Percentiles rank a stretch among this genome's conserved stretches.
Conservation (phyloP, 768 basidiomycete genomes). For the Antrodiella citrinella region DNA sequence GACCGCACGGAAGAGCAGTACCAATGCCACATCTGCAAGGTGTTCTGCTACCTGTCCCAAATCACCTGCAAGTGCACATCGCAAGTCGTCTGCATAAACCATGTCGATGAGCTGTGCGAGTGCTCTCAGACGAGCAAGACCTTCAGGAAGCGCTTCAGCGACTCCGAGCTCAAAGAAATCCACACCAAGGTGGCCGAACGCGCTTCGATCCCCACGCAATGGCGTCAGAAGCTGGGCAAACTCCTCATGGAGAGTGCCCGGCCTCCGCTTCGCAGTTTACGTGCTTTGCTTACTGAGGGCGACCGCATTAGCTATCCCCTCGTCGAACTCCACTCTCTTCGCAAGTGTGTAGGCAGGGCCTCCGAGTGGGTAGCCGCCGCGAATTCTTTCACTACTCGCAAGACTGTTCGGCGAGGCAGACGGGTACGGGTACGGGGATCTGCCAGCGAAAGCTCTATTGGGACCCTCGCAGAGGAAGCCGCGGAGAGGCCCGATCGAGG, state of each 20-base stretch:
- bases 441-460: slow-evolving; percentile 18
- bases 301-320: slow-evolving; percentile 77
- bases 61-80: slow-evolving; percentile 74
- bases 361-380: slow-evolving; percentile 87
- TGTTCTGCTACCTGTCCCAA: slow-evolving; percentile 92
- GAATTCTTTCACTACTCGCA: slow-evolving; percentile 69
- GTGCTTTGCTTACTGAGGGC: slow-evolving; percentile 79
- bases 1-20: slow-evolving; percentile 92
- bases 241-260: slow-evolving; percentile 59
- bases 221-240: slow-evolving; percentile 64
- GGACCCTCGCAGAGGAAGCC: slow-evolving; percentile 34
- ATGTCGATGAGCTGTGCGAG: slow-evolving; percentile 69
- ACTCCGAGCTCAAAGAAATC: slow-evolving; percentile 65
- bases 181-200: slow-evolving; percentile 59
- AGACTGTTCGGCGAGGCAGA: slow-evolving; percentile 71
- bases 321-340: slow-evolving; percentile 61
- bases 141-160: slow-evolving; percentile 75
- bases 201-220: slow-evolving; percentile 64
- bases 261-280: slow-evolving; percentile 69
- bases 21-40: slow-evolving; percentile 90
- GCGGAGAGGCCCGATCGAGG: slow-evolving; percentile 65
- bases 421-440: slow-evolving; percentile 39
- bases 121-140: slow-evolving; percentile 48
- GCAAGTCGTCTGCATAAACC: slow-evolving; percentile 80
- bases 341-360: slow-evolving; percentile 72